These are phyloP conservation scores for Pseudoneurospora amorphoporcata DNA, from an alignment of 495 filamentous ascomycete genomes.

Conservation along the genomic window DNA sequence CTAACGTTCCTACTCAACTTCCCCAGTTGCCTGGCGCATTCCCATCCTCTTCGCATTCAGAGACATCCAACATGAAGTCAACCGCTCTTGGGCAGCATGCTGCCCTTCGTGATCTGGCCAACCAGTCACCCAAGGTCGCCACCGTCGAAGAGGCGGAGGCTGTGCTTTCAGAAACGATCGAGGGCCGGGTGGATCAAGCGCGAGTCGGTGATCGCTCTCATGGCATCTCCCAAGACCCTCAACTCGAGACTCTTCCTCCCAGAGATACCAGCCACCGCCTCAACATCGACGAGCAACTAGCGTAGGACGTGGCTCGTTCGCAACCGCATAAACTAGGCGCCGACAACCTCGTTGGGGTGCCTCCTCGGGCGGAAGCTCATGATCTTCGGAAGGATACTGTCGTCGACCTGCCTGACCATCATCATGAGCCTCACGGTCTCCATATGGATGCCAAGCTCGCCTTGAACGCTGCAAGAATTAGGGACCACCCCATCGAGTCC, in stretches of 20 bases:
- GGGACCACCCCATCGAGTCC: slow-evolving; percentile 3
- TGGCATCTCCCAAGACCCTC: not conserved
- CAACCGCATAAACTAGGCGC: not conserved
- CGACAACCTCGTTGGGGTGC: not conserved
- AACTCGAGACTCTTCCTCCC: not conserved
- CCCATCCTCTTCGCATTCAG: not conserved
- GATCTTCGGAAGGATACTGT: not conserved
- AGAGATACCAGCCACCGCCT: not conserved
- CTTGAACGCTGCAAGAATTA: not conserved
- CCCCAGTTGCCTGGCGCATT: not conserved
- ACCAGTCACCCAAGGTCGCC: not conserved
- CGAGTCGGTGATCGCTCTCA: not conserved
- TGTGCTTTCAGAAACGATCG: not conserved
- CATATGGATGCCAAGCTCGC: not conserved
- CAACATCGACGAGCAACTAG: not conserved
- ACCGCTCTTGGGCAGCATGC: not conserved
- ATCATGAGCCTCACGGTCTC: not conserved
- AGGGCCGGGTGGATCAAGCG: not conserved
- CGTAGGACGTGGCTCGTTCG: not conserved
- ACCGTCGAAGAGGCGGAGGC: not conserved
- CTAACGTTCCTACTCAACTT: not conserved
- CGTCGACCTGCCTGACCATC: not conserved
- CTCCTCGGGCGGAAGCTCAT: not conserved
- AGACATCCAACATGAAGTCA: not conserved
- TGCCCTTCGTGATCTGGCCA: not conserved